Percentiles rank a stretch among this genome's conserved stretches.
These are phyloP conservation scores for Aspergillus saccharolyticus DNA, from an alignment of 495 filamentous ascomycete species.

Conservation along the genomic window DNA sequence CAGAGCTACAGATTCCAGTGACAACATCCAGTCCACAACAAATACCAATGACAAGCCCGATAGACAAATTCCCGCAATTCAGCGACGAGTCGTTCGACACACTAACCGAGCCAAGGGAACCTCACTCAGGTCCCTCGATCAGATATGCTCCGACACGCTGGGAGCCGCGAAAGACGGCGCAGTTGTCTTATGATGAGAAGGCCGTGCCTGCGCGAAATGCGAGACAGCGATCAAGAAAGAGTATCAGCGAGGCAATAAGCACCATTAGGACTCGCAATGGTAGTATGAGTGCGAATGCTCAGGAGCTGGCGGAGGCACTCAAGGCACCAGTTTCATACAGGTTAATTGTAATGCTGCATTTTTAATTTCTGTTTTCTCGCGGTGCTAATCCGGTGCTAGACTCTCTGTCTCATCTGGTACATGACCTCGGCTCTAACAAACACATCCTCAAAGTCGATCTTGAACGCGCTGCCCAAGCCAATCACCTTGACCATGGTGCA, in stretches of 20 bases:
- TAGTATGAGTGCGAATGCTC: slow-evolving; percentile 86
- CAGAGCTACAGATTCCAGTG: slow-evolving; percentile 32
- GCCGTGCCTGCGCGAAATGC: slow-evolving; percentile 44
- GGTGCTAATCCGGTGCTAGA: slow-evolving; percentile 41
- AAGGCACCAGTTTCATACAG: slow-evolving; percentile 84
- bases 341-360: slow-evolving; percentile 63
- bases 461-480: slow-evolving; percentile 87
- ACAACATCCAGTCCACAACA: slow-evolving; percentile 28
- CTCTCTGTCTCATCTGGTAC: slow-evolving; percentile 86
- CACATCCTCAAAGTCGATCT: slow-evolving; percentile 94
- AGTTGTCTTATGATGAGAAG: slow-evolving; percentile 30
- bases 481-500: slow-evolving; percentile 92
- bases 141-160: slow-evolving; percentile 33
- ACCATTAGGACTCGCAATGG: slow-evolving; percentile 70
- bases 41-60: slow-evolving; percentile 34
- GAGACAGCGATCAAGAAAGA: slow-evolving; percentile 70
- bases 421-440: slow-evolving; percentile 91
- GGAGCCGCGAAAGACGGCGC: slow-evolving; percentile 32
- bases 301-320: slow-evolving; percentile 87
- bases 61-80: slow-evolving; percentile 43
- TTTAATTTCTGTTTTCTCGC: neutral
- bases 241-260: slow-evolving; percentile 77
- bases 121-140: slow-evolving; percentile 24
- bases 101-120: slow-evolving; percentile 20
- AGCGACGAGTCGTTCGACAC: slow-evolving; percentile 32